Evolutionary conservation across 129 eudicot genomes (phyloP).

Genomic region (Rutidosis leptorrhynchoides): DNA sequence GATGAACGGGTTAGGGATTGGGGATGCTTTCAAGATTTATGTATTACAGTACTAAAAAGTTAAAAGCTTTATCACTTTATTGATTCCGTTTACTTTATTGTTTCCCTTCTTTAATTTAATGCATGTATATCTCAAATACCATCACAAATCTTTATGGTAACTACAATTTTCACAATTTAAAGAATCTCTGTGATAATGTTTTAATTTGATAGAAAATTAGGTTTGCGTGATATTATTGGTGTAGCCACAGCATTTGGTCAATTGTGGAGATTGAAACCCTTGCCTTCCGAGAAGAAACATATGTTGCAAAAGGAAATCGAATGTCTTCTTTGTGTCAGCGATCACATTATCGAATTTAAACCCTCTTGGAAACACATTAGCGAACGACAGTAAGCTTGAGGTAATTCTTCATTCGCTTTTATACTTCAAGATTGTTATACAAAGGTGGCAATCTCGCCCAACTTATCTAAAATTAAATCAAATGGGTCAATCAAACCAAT

Average conservation of each 20-base stretch:
- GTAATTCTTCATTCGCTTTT: constrained; percentile 30
- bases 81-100: constrained; percentile 24
- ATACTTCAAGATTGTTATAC: not conserved
- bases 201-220: not conserved
- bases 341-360: no score
- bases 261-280: no score
- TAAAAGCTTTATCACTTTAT: constrained; percentile 32
- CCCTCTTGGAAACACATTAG: constrained; percentile 91
- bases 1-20: constrained; percentile 21
- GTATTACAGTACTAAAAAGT: constrained; percentile 19
- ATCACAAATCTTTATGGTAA: constrained; percentile 86
- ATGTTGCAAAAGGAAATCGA: no score
- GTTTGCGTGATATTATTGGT: constrained; percentile 13
- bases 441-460: no score
- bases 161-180: not conserved
- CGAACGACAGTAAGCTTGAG: constrained; percentile 84
- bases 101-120: constrained; percentile 23
- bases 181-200: not conserved
- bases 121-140: constrained; percentile 57
- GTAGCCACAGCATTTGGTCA: constrained; percentile 86
- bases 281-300: no score
- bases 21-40: constrained; percentile 7
- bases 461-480: no score
- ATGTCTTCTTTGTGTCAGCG: no score
- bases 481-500: no score